Evolutionary conservation across 176 grass and related monocot genomes (phyloP), one percentile per base, ranked within the genome.

Genomic region (Phoenix roebelenii): DNA sequence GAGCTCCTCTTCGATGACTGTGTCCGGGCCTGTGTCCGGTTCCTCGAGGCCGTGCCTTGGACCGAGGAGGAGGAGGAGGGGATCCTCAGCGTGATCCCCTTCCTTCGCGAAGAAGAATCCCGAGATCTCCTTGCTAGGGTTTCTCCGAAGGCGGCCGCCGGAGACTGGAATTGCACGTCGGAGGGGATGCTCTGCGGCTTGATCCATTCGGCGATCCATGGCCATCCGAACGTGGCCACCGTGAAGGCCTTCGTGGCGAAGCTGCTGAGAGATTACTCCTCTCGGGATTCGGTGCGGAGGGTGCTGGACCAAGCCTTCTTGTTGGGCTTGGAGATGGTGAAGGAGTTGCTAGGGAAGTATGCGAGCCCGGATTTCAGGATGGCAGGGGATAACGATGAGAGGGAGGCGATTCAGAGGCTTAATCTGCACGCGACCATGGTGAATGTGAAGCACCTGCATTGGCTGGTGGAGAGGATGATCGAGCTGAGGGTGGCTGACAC

Each of bases 401-500:
- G 87, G 0, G 92, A 97, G 52, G 87, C 87, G 0, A 88, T 97
- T 59, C 87, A 97, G 59, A 91, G 76, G 78, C 32, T 97, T 5
- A 86, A 97, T 66, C 53, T 97, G 22, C 87, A 97, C 3, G 83
- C 87, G 2, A 80, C 84, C 22, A 72, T 80, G 28, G 35, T 79
- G n/a, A 83, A 91, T 25, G 74, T 80, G 25, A 97, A 88, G 22
- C 81, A 88, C 28, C 59, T 97, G 58, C 74, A 85, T 53, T 97
- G 92, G 84, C 79, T 91, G 18, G 79, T 97, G 10, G 92, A 97
- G 80, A 81, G 87, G 76, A 91, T 91, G 83, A 83, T 97, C 22
- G 92, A 97, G 51, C 74, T 87, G 56, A 72, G 73, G 68, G 77
- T 97, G 61, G 81, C 84, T 0, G 66, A 88, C 53, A 82, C 81